Base-by-base conservation (phyloP, 1,284 basidiomycete genomes). In the Moesziomyces antarcticus region DNA sequence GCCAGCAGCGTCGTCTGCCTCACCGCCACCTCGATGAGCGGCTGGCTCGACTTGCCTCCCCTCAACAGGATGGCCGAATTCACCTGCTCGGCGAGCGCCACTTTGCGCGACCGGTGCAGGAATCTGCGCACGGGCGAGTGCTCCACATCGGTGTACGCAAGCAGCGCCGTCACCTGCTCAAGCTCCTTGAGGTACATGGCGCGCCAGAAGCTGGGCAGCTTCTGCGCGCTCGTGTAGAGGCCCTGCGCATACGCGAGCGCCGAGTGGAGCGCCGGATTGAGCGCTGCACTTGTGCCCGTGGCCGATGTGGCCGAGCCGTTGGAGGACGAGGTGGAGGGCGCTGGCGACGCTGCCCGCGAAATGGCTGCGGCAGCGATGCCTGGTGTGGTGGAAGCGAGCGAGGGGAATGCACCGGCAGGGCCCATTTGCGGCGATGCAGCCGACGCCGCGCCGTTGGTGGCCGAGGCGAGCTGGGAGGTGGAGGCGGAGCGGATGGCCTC, bases 51-150 rank as follows among this genome's bases (percentile, higher is more conserved):
- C 24, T 65, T 63, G 9, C 80, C 80, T 14, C 66, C 73, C 10
- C 77, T 63, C 21, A 57, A 53, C 44, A 95, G 85, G 52, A 95
- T 92, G 11, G 93, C 93, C 50, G 89, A 88, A 73, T 94, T 92
- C 55, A 96, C 90, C 85, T 94, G 92, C 62, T 92, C 91, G 1
- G 93, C 93, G 6, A 95, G 88, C 7, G 89, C 89, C 73, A 91
- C 90, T 55, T 93, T 88, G 61, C 92, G 86, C 60, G 88, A 88
- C 81, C 90, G 89, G 52, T 88, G 87, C 62, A 95, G 84, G 82
- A 94, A 94, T 51, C 87, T 88, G 16, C 88, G 86, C 71, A 92
- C 46, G 87, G 88, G 83, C 66, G 91, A 91, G 49, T 86, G 86
- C 81, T 93, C 91, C 0, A 93, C 91, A 3, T 89, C 87, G 24